Evolutionary conservation across 257 asterid species (phyloP).

Genomic region (Parsonsia alboflavescens): DNA sequence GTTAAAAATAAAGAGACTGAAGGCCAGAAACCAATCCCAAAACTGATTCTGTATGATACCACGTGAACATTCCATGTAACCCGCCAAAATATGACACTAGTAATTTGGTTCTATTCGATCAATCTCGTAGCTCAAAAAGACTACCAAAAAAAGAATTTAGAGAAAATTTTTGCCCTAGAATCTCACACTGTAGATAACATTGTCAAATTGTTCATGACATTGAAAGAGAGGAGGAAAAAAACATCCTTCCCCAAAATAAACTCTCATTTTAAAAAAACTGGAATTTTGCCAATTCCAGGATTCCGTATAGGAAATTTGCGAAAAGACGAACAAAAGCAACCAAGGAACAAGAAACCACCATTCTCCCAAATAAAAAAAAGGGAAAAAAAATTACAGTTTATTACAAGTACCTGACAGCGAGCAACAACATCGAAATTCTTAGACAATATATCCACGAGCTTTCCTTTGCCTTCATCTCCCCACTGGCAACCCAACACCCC

Average conservation of each 20-base stretch:
- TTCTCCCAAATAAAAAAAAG: background rate
- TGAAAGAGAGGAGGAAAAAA: too few relatives aligned
- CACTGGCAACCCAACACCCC: conserved; percentile 95
- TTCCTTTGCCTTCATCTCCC: conserved; percentile 99
- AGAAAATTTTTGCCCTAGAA: too few relatives aligned
- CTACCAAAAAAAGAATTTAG: background rate
- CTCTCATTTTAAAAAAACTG: too few relatives aligned
- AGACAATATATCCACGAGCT: conserved; percentile 87
- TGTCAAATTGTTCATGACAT: background rate
- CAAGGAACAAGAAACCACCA: background rate
- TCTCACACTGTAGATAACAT: background rate
- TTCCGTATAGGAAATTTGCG: background rate
- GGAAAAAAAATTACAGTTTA: too few relatives aligned
- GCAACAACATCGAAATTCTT: conserved; percentile 89
- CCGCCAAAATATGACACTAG: background rate
- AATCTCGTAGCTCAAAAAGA: background rate
- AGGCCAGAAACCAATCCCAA: background rate
- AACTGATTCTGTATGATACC: too few relatives aligned
- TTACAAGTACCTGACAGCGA: conserved; percentile 74
- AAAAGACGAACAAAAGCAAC: background rate
- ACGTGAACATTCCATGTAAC: background rate
- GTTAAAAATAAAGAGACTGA: background rate
- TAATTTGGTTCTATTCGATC: background rate
- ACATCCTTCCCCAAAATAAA: too few relatives aligned
- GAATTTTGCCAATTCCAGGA: background rate